phyloP scores from a whole-genome alignment of 352 stramenopile genomes.

The Phytophthora boehmeriae region DNA sequence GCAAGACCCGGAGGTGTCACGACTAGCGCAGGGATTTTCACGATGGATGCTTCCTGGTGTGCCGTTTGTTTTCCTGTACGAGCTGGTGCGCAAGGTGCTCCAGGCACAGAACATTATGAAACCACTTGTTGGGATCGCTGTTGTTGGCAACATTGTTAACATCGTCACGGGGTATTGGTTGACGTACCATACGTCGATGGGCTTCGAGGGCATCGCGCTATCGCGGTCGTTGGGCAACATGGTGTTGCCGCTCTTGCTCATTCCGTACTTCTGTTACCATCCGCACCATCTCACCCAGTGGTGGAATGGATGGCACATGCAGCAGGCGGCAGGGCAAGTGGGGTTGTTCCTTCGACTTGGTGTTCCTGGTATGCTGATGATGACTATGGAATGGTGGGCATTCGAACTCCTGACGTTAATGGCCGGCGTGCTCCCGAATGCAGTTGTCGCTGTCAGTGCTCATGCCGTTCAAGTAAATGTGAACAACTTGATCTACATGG shows the following conservation, averaged over 20 bases:
- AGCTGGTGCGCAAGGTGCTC: conserved; percentile 80
- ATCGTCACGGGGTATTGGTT: conserved; percentile 62
- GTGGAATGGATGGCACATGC: conserved; percentile 56
- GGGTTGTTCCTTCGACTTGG: conserved; percentile 54
- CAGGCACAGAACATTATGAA: conserved; percentile 81
- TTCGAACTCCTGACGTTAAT: conserved; percentile 68
- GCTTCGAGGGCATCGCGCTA: conserved; percentile 76
- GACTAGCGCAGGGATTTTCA: conserved; percentile 62
- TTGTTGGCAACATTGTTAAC: conserved; percentile 72
- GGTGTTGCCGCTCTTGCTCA: conserved; percentile 47
- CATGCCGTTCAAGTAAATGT: conserved; percentile 72
- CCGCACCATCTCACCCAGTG: conserved; percentile 41
- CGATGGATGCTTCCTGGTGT: conserved; percentile 60
- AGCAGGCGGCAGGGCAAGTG: conserved; percentile 34
- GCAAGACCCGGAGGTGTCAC: conserved; percentile 55
- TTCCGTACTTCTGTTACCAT: conserved; percentile 60
- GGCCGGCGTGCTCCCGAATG: conserved; percentile 54
- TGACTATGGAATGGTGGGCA: conserved; percentile 74
- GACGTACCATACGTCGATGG: conserved; percentile 72
- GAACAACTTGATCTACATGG: conserved; percentile 67
- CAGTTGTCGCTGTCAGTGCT: conserved; percentile 56
- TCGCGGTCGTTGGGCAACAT: conserved; percentile 59
- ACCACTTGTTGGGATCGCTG: conserved; percentile 72
- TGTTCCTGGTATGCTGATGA: conserved; percentile 58
- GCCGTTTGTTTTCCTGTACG: conserved; percentile 82